Evolutionary conservation across 371 early-diverging fungal genomes (phyloP).

Genomic region (Parasitella parasitica): DNA sequence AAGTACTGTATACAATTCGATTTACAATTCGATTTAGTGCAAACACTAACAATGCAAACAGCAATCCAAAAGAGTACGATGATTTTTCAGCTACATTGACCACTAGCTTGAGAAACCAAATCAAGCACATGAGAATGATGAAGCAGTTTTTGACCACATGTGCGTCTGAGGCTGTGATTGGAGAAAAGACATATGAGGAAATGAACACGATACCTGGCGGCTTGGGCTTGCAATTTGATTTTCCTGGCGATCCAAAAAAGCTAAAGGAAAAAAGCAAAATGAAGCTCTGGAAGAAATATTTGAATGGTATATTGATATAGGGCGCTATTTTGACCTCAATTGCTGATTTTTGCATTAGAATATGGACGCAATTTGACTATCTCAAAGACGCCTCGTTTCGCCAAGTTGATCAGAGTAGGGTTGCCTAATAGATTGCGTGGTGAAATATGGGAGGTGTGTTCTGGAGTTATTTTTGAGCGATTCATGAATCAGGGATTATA

Average conservation of each 20-base stretch:
- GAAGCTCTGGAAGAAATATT: conserved; percentile 77
- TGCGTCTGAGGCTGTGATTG: conserved; percentile 70
- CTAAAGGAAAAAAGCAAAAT: conserved; percentile 76
- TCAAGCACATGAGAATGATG: conserved; percentile 71
- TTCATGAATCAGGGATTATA: conserved; percentile 85
- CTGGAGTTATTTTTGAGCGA: conserved; percentile 88
- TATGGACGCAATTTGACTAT: conserved; percentile 91
- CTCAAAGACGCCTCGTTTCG: conserved; percentile 78
- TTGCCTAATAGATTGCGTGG: conserved; percentile 90
- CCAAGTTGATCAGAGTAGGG: conserved; percentile 91
- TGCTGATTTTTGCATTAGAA: conserved; percentile 37
- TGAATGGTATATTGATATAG: conserved; percentile 45
- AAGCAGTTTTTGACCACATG: conserved; percentile 83
- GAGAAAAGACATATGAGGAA: conserved; percentile 53
- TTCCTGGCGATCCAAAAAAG: conserved; percentile 74
- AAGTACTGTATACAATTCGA: no score
- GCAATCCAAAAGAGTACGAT: conserved; percentile 41
- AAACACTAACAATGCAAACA: no score
- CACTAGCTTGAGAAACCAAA: conserved; percentile 55
- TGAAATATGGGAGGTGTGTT: conserved; percentile 95
- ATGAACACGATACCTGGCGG: conserved; percentile 54
- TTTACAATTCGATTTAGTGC: no score
- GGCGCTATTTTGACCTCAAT: background rate
- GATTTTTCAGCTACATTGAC: conserved; percentile 55
- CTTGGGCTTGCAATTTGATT: conserved; percentile 84